Conservation (phyloP, 2,329 filamentous ascomycete species). For the Epicoccum nigrum region DNA sequence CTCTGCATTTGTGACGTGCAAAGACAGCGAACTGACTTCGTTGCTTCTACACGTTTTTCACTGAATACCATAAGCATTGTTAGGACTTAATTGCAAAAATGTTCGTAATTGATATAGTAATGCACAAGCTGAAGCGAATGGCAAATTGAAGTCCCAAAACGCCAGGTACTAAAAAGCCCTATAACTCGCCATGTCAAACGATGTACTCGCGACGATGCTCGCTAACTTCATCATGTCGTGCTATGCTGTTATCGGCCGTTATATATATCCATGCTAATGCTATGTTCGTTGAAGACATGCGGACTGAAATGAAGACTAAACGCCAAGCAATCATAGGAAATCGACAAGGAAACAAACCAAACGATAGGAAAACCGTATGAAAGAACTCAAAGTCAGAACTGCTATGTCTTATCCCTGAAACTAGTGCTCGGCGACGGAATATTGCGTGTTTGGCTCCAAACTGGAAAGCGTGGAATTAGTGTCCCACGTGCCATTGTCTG, state of each 20-base stretch:
- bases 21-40: no score
- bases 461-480: slow-evolving; percentile 30
- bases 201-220: slow-evolving; percentile 8
- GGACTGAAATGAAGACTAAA: background rate
- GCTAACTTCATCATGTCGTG: slow-evolving; percentile 18
- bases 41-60: no score
- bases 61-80: no score
- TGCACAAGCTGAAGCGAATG: slow-evolving; percentile 7
- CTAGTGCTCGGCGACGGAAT: slow-evolving; percentile 18
- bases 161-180: background rate
- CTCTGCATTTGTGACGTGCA: no score
- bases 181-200: slow-evolving; percentile 5
- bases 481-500: slow-evolving; percentile 37
- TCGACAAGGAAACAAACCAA: background rate
- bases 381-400: no score
- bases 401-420: background rate
- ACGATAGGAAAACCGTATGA: background rate
- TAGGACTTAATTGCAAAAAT: background rate
- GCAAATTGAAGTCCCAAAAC: background rate
- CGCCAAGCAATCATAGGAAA: background rate
- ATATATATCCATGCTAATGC: slow-evolving; percentile 13
- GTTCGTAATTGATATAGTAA: slow-evolving; percentile 3
- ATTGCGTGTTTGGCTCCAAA: slow-evolving; percentile 24
- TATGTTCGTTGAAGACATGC: slow-evolving; percentile 13
- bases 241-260: slow-evolving; percentile 16